Evolutionary conservation across 164 flowering plant genomes (phyloP).

Genomic region (Tetrastigma voinierianum): DNA sequence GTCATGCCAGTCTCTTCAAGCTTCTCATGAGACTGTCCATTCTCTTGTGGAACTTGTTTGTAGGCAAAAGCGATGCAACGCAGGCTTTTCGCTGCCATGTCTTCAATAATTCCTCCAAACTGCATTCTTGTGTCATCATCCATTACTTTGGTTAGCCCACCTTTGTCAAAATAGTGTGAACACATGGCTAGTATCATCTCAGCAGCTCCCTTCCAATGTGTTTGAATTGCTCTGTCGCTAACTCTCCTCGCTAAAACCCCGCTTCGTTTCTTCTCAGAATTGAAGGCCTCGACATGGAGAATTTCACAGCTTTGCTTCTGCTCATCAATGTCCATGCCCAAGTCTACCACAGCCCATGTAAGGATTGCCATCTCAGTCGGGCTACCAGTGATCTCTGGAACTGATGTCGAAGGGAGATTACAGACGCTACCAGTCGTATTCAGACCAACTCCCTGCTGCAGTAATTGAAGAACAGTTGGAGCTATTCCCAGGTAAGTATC

Average conservation of each 20-base stretch:
- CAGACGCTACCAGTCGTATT: slow-evolving; percentile 15
- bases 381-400: slow-evolving; percentile 16
- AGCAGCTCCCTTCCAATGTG: slow-evolving; percentile 32
- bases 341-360: slow-evolving; percentile 24
- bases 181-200: slow-evolving; percentile 26
- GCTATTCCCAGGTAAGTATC: background rate
- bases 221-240: background rate
- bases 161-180: slow-evolving; percentile 9
- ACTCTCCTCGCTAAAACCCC: slow-evolving; percentile 16
- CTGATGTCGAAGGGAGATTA: background rate
- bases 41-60: slow-evolving; percentile 7
- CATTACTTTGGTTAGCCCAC: slow-evolving; percentile 13
- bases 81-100: slow-evolving; percentile 36
- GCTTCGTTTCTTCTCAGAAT: slow-evolving; percentile 45
- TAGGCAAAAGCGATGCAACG: slow-evolving; percentile 40
- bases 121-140: slow-evolving; percentile 12
- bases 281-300: slow-evolving; percentile 39
- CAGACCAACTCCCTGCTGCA: slow-evolving; percentile 2
- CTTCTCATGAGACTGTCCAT: slow-evolving; percentile 3
- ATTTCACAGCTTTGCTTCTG: slow-evolving; percentile 18
- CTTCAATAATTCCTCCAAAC: slow-evolving; percentile 21
- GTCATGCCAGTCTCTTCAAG: slow-evolving; percentile 22
- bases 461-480: background rate
- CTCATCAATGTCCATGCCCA: slow-evolving; percentile 34
- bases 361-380: slow-evolving; percentile 29